Evolutionary conservation across 2,329 filamentous ascomycete species (phyloP).

Genomic region (Zopfia rhizophila): DNA sequence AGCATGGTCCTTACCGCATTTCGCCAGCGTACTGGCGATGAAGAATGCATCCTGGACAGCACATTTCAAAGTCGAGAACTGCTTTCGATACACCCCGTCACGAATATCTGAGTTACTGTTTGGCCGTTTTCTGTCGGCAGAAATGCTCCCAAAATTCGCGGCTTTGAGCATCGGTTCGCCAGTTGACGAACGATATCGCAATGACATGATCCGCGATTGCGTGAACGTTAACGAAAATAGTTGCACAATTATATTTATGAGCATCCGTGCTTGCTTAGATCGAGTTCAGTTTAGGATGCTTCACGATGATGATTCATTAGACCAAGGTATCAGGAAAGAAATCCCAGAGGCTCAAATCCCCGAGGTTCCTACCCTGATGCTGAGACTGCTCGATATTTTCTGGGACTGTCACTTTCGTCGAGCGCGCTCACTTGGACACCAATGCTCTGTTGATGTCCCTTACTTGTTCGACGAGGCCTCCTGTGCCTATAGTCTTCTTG

Average conservation of each 20-base stretch:
- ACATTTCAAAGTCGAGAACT: constrained; percentile 8
- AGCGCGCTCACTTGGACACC: constrained; percentile 2
- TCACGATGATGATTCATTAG: not conserved
- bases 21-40: constrained; percentile 4
- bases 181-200: constrained; percentile 3
- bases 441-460: not conserved
- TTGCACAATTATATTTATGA: no score
- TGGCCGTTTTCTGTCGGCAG: constrained; percentile 10
- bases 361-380: constrained; percentile 1
- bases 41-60: no score
- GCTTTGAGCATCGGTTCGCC: constrained; percentile 12
- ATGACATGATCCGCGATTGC: constrained; percentile 4
- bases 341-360: constrained; percentile 2
- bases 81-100: constrained; percentile 16
- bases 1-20: constrained; percentile 9
- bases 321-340: not conserved
- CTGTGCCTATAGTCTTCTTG: constrained; percentile 13
- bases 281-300: constrained; percentile 5
- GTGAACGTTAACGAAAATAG: constrained; percentile 1
- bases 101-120: constrained; percentile 17
- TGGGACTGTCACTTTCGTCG: constrained; percentile 16
- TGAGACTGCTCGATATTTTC: constrained; percentile 13
- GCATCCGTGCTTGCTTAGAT: not conserved
- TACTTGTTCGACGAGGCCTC: constrained; percentile 1
- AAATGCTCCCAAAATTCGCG: constrained; percentile 5